Evolutionary conservation across 345 rosid genomes (phyloP).

Genomic region (Rhizophora mangle): DNA sequence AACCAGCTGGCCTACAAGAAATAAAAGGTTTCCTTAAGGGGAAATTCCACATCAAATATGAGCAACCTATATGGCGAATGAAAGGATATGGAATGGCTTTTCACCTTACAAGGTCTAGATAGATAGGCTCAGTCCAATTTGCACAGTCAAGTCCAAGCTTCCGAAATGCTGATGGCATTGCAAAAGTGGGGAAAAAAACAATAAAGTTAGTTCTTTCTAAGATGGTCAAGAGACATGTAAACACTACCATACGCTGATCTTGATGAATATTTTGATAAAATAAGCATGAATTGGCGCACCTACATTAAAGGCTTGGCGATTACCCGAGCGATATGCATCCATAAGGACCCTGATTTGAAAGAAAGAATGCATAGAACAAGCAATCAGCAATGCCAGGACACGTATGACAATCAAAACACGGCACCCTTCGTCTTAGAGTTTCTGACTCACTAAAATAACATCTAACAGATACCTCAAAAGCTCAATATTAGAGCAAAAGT

Average conservation of each 20-base stretch:
- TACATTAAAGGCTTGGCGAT: slow-evolving; percentile 80
- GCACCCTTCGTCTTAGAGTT: too few relatives aligned
- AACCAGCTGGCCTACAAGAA: neutral
- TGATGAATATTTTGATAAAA: neutral
- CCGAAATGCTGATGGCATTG: slow-evolving; percentile 55
- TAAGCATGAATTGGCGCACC: slow-evolving; percentile 43
- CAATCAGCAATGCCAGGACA: neutral
- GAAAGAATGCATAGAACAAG: slow-evolving; percentile 1
- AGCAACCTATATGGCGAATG: neutral
- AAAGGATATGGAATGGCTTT: neutral
- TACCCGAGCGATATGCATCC: slow-evolving; percentile 74
- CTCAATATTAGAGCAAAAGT: neutral
- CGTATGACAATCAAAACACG: neutral
- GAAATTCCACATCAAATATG: slow-evolving; percentile 2
- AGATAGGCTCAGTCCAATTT: slow-evolving; percentile 85
- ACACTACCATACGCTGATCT: neutral
- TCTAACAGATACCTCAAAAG: neutral
- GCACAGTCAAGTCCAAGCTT: slow-evolving; percentile 98
- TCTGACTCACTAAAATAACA: neutral
- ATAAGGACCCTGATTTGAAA: slow-evolving; percentile 56
- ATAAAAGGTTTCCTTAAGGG: neutral
- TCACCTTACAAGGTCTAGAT: slow-evolving; percentile 73
- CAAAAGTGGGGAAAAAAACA: neutral
- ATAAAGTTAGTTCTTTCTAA: neutral
- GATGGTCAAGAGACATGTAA: neutral